phyloP scores from a whole-genome alignment of 1,284 basidiomycete genomes.

The Puccinia polysora region DNA sequence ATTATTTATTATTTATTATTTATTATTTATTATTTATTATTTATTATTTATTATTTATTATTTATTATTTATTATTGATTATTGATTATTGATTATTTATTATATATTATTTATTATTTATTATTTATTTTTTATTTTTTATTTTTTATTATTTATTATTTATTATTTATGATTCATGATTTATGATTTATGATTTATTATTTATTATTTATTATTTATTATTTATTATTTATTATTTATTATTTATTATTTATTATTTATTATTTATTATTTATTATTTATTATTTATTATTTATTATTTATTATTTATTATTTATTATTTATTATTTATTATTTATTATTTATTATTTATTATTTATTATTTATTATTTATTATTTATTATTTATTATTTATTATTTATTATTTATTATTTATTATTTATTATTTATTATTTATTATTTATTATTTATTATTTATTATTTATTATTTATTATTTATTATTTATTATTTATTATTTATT shows the following conservation, averaged over 20 bases:
- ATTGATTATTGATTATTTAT: background rate
- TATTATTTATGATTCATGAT: too few species aligned
- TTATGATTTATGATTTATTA: too few species aligned
- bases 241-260: background rate
- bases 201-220: background rate
- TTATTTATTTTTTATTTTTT: background rate
- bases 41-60: background rate
- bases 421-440: too few species aligned
- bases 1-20: background rate
- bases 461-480: too few species aligned
- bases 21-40: background rate
- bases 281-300: background rate
- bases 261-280: background rate
- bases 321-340: slow-evolving; percentile 1
- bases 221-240: background rate
- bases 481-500: too few species aligned
- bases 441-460: too few species aligned
- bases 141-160: background rate
- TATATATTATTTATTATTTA: background rate
- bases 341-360: background rate
- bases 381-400: background rate
- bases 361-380: background rate
- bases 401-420: too few species aligned
- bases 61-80: background rate
- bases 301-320: background rate